A percentile compares a stretch with the other conserved stretches of the same genome.
Evolutionary conservation across 2,329 filamentous ascomycete species (phyloP).

Genomic region (Leptosphaerulina australis): DNA sequence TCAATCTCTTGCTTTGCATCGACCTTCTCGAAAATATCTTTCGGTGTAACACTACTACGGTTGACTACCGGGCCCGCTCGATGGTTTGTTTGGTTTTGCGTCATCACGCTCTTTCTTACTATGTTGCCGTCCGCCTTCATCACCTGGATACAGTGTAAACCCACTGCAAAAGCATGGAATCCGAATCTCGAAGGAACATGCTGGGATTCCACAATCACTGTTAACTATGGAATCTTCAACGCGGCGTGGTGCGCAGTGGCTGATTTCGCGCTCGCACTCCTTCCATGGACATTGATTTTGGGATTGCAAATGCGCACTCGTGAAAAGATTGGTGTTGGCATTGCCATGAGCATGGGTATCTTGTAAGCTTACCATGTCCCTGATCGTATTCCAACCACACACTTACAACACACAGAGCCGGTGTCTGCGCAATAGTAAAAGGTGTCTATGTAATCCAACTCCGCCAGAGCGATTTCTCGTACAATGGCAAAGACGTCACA

Average conservation of each 20-base stretch:
- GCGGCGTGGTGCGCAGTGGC: slow-evolving; percentile 31
- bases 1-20: slow-evolving; percentile 36
- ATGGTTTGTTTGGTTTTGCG: slow-evolving; percentile 34
- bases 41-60: slow-evolving; percentile 37
- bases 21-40: slow-evolving; percentile 37
- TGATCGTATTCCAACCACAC: not conserved
- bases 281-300: slow-evolving; percentile 40
- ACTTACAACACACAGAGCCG: slow-evolving; percentile 20
- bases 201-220: slow-evolving; percentile 22
- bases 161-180: slow-evolving; percentile 28
- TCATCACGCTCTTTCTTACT: slow-evolving; percentile 31
- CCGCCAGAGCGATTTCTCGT: slow-evolving; percentile 33
- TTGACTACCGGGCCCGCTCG: slow-evolving; percentile 22
- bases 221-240: slow-evolving; percentile 40
- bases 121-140: slow-evolving; percentile 34
- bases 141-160: slow-evolving; percentile 30
- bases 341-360: slow-evolving; percentile 41
- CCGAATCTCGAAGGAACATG: slow-evolving; percentile 24
- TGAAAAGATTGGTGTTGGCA: slow-evolving; percentile 38
- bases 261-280: slow-evolving; percentile 35
- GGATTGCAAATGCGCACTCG: slow-evolving; percentile 25
- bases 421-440: slow-evolving; percentile 36
- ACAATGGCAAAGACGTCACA: slow-evolving; percentile 38
- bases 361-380: slow-evolving; percentile 18
- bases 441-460: slow-evolving; percentile 36